Conservation (phyloP, 805 yeast genomes). For the Metschnikowia lunata region DNA sequence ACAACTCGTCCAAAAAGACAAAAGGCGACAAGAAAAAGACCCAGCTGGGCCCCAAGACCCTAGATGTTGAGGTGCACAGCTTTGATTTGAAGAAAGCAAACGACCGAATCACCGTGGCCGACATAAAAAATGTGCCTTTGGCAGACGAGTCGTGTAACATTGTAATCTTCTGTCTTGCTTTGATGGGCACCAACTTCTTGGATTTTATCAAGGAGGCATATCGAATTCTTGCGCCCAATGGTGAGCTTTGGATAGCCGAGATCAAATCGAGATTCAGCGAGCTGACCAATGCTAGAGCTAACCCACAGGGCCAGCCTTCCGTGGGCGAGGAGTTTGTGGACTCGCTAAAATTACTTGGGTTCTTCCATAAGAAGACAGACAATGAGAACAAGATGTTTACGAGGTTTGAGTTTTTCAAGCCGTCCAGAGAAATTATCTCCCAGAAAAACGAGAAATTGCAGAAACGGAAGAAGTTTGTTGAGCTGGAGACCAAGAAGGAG, state of each 20-base stretch:
- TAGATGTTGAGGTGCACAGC: conserved; percentile 68
- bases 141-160: conserved; percentile 73
- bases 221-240: conserved; percentile 80
- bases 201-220: conserved; percentile 90
- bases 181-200: conserved; percentile 95
- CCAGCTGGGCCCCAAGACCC: conserved; percentile 30
- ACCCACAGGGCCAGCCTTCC: conserved; percentile 31
- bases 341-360: conserved; percentile 72
- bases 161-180: conserved; percentile 89
- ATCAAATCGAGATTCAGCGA: conserved; percentile 89
- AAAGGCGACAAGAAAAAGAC: conserved; percentile 22
- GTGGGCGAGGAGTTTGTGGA: conserved; percentile 76
- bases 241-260: conserved; percentile 97
- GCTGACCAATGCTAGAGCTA: conserved; percentile 23
- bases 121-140: conserved; percentile 85
- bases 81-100: conserved; percentile 91
- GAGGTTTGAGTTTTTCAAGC: conserved; percentile 89
- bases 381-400: conserved; percentile 89
- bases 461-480: conserved; percentile 64
- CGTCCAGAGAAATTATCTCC: conserved; percentile 61
- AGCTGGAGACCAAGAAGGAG: conserved; percentile 61
- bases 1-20: conserved; percentile 20
- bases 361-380: conserved; percentile 85
- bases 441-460: conserved; percentile 60
- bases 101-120: conserved; percentile 92